Evolutionary conservation across 306 rosid species (phyloP).

Genomic region (Aeschynomene evenia): DNA sequence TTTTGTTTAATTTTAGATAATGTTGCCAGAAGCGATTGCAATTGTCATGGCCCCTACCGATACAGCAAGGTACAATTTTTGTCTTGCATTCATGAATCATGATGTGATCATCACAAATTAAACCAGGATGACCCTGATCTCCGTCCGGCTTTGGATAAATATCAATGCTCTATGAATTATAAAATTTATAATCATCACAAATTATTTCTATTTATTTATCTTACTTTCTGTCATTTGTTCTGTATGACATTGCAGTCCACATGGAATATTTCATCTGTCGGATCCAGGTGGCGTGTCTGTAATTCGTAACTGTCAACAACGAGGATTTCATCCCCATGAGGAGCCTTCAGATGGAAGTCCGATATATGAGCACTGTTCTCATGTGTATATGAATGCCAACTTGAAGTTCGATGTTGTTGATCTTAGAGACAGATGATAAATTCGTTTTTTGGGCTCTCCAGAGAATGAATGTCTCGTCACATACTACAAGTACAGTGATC

Average conservation of each 20-base stretch:
- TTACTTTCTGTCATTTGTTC: slow-evolving; percentile 23
- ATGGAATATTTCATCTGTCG: slow-evolving; percentile 94
- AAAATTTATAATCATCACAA: too few relatives aligned
- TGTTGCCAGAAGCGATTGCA: slow-evolving; percentile 98
- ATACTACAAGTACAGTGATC: slow-evolving; percentile 24
- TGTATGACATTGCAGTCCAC: slow-evolving; percentile 73
- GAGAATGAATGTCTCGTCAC: slow-evolving; percentile 15
- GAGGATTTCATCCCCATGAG: slow-evolving; percentile 98
- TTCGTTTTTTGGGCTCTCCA: not conserved
- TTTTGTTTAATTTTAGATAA: slow-evolving; percentile 62
- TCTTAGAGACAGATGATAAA: slow-evolving; percentile 56
- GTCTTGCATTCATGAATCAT: slow-evolving; percentile 21
- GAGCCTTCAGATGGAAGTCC: slow-evolving; percentile 86
- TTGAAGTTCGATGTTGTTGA: slow-evolving; percentile 72
- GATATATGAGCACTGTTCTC: slow-evolving; percentile 96
- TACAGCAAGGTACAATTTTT: slow-evolving; percentile 56
- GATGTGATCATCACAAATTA: slow-evolving; percentile 11
- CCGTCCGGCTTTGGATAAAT: not conserved
- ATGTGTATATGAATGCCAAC: slow-evolving; percentile 80
- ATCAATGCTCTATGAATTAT: too few relatives aligned
- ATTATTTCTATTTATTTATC: slow-evolving; percentile 2
- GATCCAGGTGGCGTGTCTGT: slow-evolving; percentile 91
- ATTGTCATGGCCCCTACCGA: slow-evolving; percentile 99
- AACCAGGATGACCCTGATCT: not conserved
- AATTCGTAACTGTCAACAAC: slow-evolving; percentile 88